phyloP scores from a whole-genome alignment of 1,284 basidiomycete species.

The Fomitopsis betulina region DNA sequence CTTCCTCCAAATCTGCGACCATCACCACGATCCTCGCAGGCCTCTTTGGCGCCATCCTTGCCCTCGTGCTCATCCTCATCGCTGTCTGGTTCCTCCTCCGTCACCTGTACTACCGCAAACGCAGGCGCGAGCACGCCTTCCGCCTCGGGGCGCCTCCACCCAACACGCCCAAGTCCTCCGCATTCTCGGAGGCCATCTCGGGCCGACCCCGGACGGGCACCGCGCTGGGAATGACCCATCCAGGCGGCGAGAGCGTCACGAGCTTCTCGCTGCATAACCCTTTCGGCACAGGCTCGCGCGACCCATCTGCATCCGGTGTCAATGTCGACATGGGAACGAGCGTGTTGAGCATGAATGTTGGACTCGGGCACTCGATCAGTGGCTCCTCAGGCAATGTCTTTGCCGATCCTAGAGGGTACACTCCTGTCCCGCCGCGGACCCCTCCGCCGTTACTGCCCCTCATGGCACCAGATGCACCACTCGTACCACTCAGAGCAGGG shows the following conservation, averaged over 20 bases:
- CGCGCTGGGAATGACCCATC: background rate
- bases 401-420: background rate
- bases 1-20: constrained; percentile 7
- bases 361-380: background rate
- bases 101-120: constrained; percentile 11
- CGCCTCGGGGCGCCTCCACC: constrained; percentile 18
- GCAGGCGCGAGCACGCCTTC: constrained; percentile 19
- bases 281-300: background rate
- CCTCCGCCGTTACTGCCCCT: background rate
- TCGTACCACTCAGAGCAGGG: background rate
- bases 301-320: background rate
- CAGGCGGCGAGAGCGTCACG: background rate
- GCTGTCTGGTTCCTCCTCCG: constrained; percentile 12
- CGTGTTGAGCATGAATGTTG: background rate
- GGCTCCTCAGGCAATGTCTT: background rate
- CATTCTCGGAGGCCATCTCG: constrained; percentile 1
- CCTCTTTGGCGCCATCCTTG: constrained; percentile 19
- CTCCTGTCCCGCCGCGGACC: background rate
- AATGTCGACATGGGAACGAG: background rate
- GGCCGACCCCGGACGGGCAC: background rate
- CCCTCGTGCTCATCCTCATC: constrained; percentile 11
- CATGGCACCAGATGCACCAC: background rate
- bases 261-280: constrained; percentile 1
- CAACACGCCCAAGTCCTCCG: constrained; percentile 5
- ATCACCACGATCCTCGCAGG: constrained; percentile 17